A percentile compares a stretch with the other conserved stretches of the same genome.
Conservation (phyloP, 2,329 filamentous ascomycete genomes). For the Cercospora sojina region DNA sequence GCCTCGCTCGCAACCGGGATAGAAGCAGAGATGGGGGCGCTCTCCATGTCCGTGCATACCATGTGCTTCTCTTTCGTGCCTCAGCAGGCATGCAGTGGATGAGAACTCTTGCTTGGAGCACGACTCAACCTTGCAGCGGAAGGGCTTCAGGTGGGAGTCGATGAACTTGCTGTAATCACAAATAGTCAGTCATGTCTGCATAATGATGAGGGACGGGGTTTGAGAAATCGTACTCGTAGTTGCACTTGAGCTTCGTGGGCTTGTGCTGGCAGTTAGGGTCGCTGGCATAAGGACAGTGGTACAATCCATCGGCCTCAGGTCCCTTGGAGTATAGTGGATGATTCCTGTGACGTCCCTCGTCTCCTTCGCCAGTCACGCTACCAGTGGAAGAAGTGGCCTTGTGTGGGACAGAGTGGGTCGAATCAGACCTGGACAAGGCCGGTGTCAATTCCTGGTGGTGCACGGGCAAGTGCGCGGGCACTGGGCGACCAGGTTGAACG, state of each 20-base stretch:
- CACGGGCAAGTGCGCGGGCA: constrained; percentile 2
- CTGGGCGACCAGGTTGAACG: constrained; percentile 8
- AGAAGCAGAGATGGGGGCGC: constrained; percentile 86
- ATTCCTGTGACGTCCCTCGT: constrained; percentile 42
- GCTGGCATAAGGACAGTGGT: constrained; percentile 84
- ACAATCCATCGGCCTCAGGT: constrained; percentile 72
- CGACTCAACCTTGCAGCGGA: constrained; percentile 81
- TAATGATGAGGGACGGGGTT: constrained; percentile 19
- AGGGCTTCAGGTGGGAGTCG: constrained; percentile 94
- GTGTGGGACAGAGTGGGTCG: constrained; percentile 7
- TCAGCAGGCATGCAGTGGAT: constrained; percentile 89
- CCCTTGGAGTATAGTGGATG: constrained; percentile 70
- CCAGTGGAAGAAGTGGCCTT: constrained; percentile 18
- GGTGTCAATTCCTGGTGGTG: constrained; percentile 13
- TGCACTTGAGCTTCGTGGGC: constrained; percentile 96
- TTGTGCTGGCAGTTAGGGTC: constrained; percentile 76
- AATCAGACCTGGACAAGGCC: constrained; percentile 9
- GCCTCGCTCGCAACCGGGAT: constrained; percentile 82
- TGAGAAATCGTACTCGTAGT: constrained; percentile 78
- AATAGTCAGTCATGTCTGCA: constrained; percentile 27
- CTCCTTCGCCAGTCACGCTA: constrained; percentile 27
- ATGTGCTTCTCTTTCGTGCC: constrained; percentile 93
- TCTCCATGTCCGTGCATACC: constrained; percentile 93
- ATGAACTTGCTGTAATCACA: constrained; percentile 75
- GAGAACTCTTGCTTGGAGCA: constrained; percentile 90